Evolutionary conservation across 345 rosid genomes (phyloP), one percentile per base, ranked within the genome.

Genomic region (Balakata baccata): DNA sequence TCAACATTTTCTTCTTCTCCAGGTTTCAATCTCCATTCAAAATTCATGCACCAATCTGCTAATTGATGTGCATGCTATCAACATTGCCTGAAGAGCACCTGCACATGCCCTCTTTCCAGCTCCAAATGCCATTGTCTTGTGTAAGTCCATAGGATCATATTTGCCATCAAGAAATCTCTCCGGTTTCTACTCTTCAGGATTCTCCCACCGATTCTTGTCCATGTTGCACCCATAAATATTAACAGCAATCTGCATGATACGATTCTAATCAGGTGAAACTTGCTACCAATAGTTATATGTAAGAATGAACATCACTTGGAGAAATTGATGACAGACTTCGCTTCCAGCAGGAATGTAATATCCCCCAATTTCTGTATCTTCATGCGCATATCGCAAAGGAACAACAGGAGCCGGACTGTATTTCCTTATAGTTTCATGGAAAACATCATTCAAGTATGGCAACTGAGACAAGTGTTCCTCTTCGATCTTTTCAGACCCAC

Each of bases 71-170:
- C 91, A 87, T 20, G 80, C 82, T 60, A 92, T 77, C 46, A 86
- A 59, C 72, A 77, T 83, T 3, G 98, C 98, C 79, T 89, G 90
- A 25, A 88, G 88, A 43, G 94, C 81, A 50, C 97, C 98, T 2
- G 97, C 94, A 39, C 99, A 91, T 7, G 71, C 82, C 78, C 92
- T 87, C 75, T 85, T 95, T 49, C 98, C 98, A 0, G 89, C 89
- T 61, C 99, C 99, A 41, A 95, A 95, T 0, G 97, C 99, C 97
- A 91, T 89, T 13, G 97, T 95, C 86, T 90, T 89, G 80, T 89
- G 80, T 73, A 92, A 72, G 71, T 92, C 96, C 22, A 75, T 37
- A 0, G 78, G 64, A 77, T 89, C 94, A 50, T 81, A 84, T 72
- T 77, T 89, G 9, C 69, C 83, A 25, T 82, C 89, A 0, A 90